These are phyloP conservation scores for Blastomyces silverae DNA, from an alignment of 2,329 filamentous ascomycete species.

Conservation along the genomic window DNA sequence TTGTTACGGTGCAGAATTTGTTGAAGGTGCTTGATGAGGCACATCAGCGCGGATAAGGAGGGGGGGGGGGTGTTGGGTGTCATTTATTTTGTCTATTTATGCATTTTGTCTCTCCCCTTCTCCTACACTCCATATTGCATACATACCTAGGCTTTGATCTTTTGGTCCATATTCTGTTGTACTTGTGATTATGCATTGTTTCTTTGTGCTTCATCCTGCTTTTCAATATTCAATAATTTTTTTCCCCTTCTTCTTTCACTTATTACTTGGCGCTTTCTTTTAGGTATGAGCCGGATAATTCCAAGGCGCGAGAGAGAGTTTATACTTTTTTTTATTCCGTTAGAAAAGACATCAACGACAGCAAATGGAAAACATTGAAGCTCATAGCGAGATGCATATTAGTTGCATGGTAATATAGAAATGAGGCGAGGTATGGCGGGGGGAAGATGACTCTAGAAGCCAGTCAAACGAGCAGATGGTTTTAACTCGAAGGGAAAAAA, in stretches of 20 bases:
- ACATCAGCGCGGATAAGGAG: background rate
- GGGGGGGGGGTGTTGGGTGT: background rate
- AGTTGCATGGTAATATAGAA: too few species aligned
- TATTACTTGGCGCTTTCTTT: too few species aligned
- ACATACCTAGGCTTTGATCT: background rate
- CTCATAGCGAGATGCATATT: background rate
- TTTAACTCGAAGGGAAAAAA: too few species aligned
- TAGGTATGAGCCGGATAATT: too few species aligned
- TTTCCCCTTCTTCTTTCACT: too few species aligned
- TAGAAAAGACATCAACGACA: background rate
- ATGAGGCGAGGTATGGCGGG: too few species aligned
- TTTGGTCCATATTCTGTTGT: constrained; percentile 13
- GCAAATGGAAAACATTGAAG: background rate
- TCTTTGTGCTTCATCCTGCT: too few species aligned
- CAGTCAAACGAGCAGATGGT: too few species aligned
- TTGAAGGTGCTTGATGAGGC: constrained; percentile 36
- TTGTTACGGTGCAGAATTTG: constrained; percentile 39
- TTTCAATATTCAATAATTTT: too few species aligned
- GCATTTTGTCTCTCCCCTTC: constrained; percentile 13
- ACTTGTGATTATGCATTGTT: too few species aligned
- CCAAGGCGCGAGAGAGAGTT: background rate
- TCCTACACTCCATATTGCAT: background rate
- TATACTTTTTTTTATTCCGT: background rate
- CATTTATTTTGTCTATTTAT: background rate
- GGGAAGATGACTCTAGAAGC: too few species aligned